These are phyloP conservation scores for Russula abietina DNA, from an alignment of 768 basidiomycete species.

Conservation along the genomic window DNA sequence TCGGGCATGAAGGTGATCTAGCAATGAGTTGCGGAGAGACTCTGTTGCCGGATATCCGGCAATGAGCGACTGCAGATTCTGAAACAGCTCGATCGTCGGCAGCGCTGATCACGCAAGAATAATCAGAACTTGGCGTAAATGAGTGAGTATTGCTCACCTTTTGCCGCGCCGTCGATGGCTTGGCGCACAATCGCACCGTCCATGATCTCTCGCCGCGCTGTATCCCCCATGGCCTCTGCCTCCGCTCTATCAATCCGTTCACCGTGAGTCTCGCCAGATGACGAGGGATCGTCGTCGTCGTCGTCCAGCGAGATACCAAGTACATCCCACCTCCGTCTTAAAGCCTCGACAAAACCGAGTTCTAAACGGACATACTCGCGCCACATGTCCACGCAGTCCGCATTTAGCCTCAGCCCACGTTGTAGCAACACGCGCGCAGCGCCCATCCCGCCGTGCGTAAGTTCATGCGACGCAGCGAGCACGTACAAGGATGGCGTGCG, in stretches of 20 bases:
- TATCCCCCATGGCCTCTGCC: conserved; percentile 43
- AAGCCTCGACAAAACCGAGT: conserved; percentile 72
- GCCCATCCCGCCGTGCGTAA: conserved; percentile 65
- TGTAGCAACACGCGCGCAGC: conserved; percentile 79
- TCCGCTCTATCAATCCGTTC: conserved; percentile 33
- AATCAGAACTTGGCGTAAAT: background rate
- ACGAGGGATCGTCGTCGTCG: conserved; percentile 24
- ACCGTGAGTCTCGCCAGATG: conserved; percentile 25
- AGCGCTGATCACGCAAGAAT: conserved; percentile 31
- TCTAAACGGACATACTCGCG: conserved; percentile 89
- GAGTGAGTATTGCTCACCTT: conserved; percentile 42
- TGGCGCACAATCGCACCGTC: conserved; percentile 73
- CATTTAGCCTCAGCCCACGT: conserved; percentile 75
- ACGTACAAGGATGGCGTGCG: conserved; percentile 73
- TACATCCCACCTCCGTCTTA: conserved; percentile 73
- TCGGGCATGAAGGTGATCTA: conserved; percentile 41
- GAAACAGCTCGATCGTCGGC: conserved; percentile 39
- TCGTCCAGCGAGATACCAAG: conserved; percentile 50
- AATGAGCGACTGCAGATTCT: conserved; percentile 39
- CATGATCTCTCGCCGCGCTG: conserved; percentile 62
- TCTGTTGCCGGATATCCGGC: conserved; percentile 39
- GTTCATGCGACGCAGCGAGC: conserved; percentile 76
- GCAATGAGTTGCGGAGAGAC: conserved; percentile 36
- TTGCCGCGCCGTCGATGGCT: conserved; percentile 66
- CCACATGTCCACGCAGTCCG: conserved; percentile 74